Percentiles rank a stretch among this genome's conserved stretches.
These are phyloP conservation scores for Phaeodactylum tricornutum DNA, from an alignment of 108 stramenopile genomes.

Conservation along the genomic window DNA sequence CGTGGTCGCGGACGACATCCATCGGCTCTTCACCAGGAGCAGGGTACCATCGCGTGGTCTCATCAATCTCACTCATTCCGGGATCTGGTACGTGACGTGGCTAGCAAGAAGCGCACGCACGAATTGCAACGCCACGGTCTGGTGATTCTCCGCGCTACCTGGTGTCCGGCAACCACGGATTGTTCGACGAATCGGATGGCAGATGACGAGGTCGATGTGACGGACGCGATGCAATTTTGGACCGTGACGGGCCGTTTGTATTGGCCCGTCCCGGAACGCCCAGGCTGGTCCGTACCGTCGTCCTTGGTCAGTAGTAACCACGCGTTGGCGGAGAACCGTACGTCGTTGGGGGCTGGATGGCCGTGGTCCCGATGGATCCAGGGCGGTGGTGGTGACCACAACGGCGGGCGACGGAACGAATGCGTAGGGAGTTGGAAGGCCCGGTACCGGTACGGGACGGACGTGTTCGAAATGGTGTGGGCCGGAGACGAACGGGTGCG, in stretches of 20 bases:
- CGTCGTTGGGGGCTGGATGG: not conserved
- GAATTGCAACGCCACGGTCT: slow-evolving; percentile 25
- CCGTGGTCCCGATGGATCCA: not conserved
- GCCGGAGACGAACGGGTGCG: no score
- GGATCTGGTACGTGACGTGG: not conserved
- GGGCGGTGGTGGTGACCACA: no score
- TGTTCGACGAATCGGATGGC: not conserved
- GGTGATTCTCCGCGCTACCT: slow-evolving; percentile 25
- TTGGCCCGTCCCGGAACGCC: slow-evolving; percentile 2
- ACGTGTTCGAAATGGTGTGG: no score
- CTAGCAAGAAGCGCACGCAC: not conserved
- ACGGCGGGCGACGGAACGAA: no score
- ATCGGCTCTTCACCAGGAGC: no score
- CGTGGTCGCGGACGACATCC: no score
- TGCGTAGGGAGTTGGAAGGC: no score
- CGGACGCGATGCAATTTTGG: slow-evolving; percentile 6
- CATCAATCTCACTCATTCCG: no score
- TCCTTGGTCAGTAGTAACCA: not conserved
- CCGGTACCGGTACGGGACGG: no score
- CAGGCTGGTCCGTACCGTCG: not conserved
- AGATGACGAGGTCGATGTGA: slow-evolving; percentile 1
- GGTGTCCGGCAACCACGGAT: slow-evolving; percentile 8
- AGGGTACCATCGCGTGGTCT: no score
- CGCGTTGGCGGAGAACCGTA: not conserved
- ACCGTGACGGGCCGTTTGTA: slow-evolving; percentile 3